Evolutionary conservation across 352 stramenopile species (phyloP).

Genomic region (Globisporangium okanoganense): DNA sequence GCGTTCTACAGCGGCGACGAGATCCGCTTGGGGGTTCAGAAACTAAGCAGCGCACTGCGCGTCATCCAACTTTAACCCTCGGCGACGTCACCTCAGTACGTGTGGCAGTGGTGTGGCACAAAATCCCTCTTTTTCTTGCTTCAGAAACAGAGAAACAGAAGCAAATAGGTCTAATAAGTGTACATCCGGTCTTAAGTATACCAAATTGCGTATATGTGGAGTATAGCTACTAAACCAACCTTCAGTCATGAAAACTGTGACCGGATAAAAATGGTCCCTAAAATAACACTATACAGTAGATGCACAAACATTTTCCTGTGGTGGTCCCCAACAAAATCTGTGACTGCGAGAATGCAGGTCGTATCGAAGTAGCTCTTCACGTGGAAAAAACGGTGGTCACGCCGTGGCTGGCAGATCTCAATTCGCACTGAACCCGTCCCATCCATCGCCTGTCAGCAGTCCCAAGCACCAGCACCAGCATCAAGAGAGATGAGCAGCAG

Average conservation of each 20-base stretch:
- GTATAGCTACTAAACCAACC: too few relatives aligned
- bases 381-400: not conserved
- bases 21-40: conserved; percentile 54
- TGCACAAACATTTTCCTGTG: conserved; percentile 6
- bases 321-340: not conserved
- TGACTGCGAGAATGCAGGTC: conserved; percentile 4
- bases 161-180: not conserved
- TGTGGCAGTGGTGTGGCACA: conserved; percentile 3
- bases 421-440: not conserved
- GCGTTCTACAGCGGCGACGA: conserved; percentile 80
- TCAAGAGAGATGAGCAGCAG: conserved; percentile 15
- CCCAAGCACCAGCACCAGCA: not conserved
- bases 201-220: too few relatives aligned
- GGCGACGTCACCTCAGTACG: not conserved
- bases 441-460: not conserved
- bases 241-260: not conserved
- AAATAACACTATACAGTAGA: not conserved
- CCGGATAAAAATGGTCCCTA: not conserved
- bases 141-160: not conserved
- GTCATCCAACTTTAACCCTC: conserved; percentile 20
- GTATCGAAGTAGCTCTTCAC: not conserved
- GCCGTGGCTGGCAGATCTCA: not conserved
- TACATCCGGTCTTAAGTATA: not conserved
- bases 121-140: not conserved
- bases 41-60: conserved; percentile 38